Percentiles rank a stretch among this genome's conserved stretches.
Conservation (phyloP, 176 grass and related monocot genomes). For the Carex scoparia region DNA sequence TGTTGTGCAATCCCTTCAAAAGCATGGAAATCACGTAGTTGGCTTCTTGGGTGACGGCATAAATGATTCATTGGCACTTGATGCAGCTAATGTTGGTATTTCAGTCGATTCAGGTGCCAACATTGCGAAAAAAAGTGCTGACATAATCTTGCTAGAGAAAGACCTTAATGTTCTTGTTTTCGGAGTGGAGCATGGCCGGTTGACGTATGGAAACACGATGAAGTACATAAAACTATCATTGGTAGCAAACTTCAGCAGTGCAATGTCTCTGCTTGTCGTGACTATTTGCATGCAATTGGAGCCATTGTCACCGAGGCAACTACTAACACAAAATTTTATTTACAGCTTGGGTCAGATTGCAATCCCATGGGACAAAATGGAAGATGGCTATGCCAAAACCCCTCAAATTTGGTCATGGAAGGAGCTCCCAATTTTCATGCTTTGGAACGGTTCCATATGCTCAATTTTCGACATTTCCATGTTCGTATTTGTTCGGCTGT, state of each 20-base stretch:
- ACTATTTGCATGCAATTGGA: slow-evolving; percentile 27
- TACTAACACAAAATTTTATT: slow-evolving; percentile 41
- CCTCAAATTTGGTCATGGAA: slow-evolving; percentile 34
- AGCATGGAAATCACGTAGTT: slow-evolving; percentile 36
- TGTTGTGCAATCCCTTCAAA: slow-evolving; percentile 37
- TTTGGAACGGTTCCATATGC: slow-evolving; percentile 35
- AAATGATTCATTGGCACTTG: slow-evolving; percentile 41
- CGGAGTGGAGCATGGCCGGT: slow-evolving; percentile 32
- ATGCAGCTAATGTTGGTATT: slow-evolving; percentile 41
- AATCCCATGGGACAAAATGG: slow-evolving; percentile 46
- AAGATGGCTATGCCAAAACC: slow-evolving; percentile 26
- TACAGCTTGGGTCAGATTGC: slow-evolving; percentile 41
- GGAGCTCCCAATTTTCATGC: slow-evolving; percentile 31
- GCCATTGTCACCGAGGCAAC: slow-evolving; percentile 28
- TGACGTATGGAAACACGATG: slow-evolving; percentile 44
- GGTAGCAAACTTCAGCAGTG: slow-evolving; percentile 30
- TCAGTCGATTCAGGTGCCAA: slow-evolving; percentile 39
- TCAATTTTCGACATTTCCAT: slow-evolving; percentile 30
- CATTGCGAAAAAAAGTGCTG: slow-evolving; percentile 31
- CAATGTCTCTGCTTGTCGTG: slow-evolving; percentile 27
- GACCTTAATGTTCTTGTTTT: slow-evolving; percentile 42
- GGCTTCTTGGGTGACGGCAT: slow-evolving; percentile 42
- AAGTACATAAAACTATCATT: slow-evolving; percentile 47
- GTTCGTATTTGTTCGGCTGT: slow-evolving; percentile 26
- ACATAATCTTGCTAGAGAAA: slow-evolving; percentile 44